phyloP scores from a whole-genome alignment of 1,139 yeast genomes.

The Candida sp. region DNA sequence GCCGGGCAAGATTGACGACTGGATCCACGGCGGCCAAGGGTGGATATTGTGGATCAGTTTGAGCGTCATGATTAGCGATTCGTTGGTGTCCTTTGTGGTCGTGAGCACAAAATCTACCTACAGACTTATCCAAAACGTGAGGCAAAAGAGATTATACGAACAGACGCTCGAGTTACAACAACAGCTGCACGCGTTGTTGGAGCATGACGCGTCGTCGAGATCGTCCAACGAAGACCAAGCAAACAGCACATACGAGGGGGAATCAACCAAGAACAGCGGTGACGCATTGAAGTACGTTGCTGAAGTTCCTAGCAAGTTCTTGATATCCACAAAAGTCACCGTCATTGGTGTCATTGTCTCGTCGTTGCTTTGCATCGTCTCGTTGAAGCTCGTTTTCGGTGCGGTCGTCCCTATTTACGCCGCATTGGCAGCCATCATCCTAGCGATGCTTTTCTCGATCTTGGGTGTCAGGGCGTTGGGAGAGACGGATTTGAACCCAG shows the following conservation, averaged over 20 bases:
- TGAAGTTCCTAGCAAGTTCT: slow-evolving; percentile 33
- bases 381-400: slow-evolving; percentile 74
- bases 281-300: slow-evolving; percentile 9
- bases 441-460: slow-evolving; percentile 81
- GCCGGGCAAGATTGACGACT: slow-evolving; percentile 86
- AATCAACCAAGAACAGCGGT: slow-evolving; percentile 3
- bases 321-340: slow-evolving; percentile 57
- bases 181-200: slow-evolving; percentile 4
- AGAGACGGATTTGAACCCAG: slow-evolving; percentile 96
- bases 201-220: neutral
- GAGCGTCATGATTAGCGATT: slow-evolving; percentile 93
- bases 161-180: slow-evolving; percentile 12
- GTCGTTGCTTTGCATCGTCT: slow-evolving; percentile 64
- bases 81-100: slow-evolving; percentile 78
- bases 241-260: slow-evolving; percentile 11
- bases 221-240: slow-evolving; percentile 24
- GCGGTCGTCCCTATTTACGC: slow-evolving; percentile 73
- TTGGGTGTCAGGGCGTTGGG: slow-evolving; percentile 95
- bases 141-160: slow-evolving; percentile 4
- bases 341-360: slow-evolving; percentile 66
- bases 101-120: slow-evolving; percentile 54
- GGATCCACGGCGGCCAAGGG: slow-evolving; percentile 95
- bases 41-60: slow-evolving; percentile 97
- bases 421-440: slow-evolving; percentile 63
- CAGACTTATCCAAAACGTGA: slow-evolving; percentile 7